Evolutionary conservation across 176 grass and related monocot species (phyloP).

Genomic region (Oryza officinalis): DNA sequence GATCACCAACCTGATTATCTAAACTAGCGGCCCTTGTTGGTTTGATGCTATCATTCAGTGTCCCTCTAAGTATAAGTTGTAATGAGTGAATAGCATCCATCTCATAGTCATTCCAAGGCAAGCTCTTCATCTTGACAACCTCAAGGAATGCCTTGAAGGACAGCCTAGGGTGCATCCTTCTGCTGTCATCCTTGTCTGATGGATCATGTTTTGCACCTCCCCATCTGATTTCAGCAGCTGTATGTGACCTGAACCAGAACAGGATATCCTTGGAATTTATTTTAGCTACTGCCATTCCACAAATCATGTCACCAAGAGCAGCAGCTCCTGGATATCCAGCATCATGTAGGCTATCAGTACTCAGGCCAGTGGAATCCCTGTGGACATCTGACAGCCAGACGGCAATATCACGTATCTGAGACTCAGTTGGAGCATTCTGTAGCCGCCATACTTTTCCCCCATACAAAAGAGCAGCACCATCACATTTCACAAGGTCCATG

Average conservation of each 20-base stretch:
- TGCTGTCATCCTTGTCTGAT: constrained; percentile 66
- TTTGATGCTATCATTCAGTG: constrained; percentile 44
- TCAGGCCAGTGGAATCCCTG: constrained; percentile 89
- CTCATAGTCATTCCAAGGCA: constrained; percentile 81
- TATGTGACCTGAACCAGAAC: constrained; percentile 93
- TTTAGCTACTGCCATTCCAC: constrained; percentile 87
- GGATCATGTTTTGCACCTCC: constrained; percentile 91
- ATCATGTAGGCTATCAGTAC: constrained; percentile 89
- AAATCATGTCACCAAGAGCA: constrained; percentile 70
- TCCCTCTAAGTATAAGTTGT: constrained; percentile 88
- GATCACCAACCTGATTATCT: constrained; percentile 66
- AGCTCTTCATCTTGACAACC: constrained; percentile 90
- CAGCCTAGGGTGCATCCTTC: constrained; percentile 88
- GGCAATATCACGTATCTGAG: constrained; percentile 73
- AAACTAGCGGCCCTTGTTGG: constrained; percentile 30
- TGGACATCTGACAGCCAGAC: constrained; percentile 79
- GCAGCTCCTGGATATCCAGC: constrained; percentile 83
- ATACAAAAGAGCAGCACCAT: constrained; percentile 83
- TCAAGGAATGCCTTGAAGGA: constrained; percentile 96
- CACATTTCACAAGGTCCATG: constrained; percentile 88
- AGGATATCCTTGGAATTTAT: constrained; percentile 84
- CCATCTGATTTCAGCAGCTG: constrained; percentile 85
- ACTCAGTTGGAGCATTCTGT: constrained; percentile 60
- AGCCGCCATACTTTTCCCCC: constrained; percentile 73
- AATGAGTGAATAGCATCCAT: constrained; percentile 97